Evolutionary conservation across 2,329 filamentous ascomycete species (phyloP).

Genomic region (Colletotrichum musicola): DNA sequence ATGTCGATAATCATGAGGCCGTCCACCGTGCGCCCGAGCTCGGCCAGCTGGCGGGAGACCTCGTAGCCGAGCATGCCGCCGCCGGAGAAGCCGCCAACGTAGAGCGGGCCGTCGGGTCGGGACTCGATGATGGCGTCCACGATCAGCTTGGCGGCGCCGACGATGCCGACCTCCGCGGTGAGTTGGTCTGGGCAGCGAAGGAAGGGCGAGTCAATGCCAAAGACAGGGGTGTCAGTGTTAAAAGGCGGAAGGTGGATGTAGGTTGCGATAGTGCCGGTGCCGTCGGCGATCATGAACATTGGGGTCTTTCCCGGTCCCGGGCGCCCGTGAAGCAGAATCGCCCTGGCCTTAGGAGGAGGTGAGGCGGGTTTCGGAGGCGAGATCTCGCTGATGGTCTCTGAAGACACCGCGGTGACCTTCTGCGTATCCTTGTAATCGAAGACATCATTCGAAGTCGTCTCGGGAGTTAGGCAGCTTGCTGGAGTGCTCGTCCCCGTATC

Average conservation of each 20-base stretch:
- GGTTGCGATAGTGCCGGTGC: conserved; percentile 17
- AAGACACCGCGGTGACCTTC: too few species aligned
- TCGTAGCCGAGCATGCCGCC: conserved; percentile 16
- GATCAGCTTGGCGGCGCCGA: conserved; percentile 11
- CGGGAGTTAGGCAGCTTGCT: too few species aligned
- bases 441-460: too few species aligned
- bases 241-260: conserved; percentile 19
- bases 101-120: neutral
- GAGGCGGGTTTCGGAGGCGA: neutral
- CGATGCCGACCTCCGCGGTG: conserved; percentile 4
- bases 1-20: conserved; percentile 19
- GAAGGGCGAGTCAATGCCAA: conserved; percentile 19
- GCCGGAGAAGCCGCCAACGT: conserved; percentile 19
- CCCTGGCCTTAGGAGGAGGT: neutral
- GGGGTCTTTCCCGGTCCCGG: neutral
- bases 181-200: conserved; percentile 5
- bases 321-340: neutral
- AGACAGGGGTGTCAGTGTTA: neutral
- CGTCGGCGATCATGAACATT: conserved; percentile 13
- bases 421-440: too few species aligned
- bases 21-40: neutral
- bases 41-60: conserved; percentile 8
- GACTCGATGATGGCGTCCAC: conserved; percentile 1
- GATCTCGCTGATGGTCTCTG: neutral
- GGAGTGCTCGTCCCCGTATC: too few species aligned